Evolutionary conservation across 225 moss, liverwort and hornwort species (phyloP).

Genomic region (Asterella californica): DNA sequence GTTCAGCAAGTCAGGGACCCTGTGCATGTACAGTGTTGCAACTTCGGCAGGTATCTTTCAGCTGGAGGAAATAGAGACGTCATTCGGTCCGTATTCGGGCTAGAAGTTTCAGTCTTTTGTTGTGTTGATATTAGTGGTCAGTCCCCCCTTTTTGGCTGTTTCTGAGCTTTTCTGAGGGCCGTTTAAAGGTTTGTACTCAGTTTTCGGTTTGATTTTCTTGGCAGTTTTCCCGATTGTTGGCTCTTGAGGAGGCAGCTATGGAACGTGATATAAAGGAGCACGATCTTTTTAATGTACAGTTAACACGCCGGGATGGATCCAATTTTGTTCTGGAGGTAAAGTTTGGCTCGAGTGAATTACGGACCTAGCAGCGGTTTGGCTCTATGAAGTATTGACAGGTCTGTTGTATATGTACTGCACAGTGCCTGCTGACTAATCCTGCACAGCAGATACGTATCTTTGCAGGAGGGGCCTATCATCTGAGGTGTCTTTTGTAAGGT

Average conservation of each 20-base stretch:
- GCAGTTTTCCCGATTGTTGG: slow-evolving; percentile 57
- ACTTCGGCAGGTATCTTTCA: slow-evolving; percentile 35
- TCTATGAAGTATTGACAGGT: neutral
- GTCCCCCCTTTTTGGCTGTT: neutral
- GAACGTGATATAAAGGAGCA: slow-evolving; percentile 63
- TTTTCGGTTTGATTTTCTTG: slow-evolving; percentile 13
- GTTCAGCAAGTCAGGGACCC: neutral
- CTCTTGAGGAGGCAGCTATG: slow-evolving; percentile 65
- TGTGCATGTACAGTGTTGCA: slow-evolving; percentile 31
- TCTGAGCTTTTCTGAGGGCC: neutral
- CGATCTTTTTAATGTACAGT: slow-evolving; percentile 49
- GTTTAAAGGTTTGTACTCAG: neutral
- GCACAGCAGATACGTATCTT: neutral
- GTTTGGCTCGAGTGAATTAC: neutral
- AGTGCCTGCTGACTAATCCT: too few relatives aligned
- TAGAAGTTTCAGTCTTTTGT: neutral
- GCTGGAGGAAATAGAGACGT: neutral
- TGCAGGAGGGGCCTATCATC: neutral
- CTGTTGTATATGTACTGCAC: neutral
- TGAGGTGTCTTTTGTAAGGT: too few relatives aligned
- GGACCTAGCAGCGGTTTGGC: neutral
- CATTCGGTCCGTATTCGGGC: neutral
- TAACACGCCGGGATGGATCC: slow-evolving; percentile 16
- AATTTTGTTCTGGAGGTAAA: slow-evolving; percentile 49
- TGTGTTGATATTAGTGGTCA: neutral